Conservation (phyloP, 306 rosid genomes). For the Lathyrus sativus region DNA sequence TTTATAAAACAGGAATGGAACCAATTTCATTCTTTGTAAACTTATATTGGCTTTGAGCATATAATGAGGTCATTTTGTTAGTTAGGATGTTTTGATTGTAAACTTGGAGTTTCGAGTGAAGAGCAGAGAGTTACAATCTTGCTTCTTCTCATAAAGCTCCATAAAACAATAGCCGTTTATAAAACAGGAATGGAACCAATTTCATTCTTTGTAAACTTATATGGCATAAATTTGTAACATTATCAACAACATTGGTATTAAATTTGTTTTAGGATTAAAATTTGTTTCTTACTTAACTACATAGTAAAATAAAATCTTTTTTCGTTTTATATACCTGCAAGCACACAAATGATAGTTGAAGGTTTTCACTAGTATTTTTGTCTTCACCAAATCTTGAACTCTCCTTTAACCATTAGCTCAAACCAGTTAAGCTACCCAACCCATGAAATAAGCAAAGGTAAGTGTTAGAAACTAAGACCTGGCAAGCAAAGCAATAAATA, state of each 20-base stretch:
- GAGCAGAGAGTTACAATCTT: slow-evolving; percentile 48
- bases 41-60: no score
- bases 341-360: slow-evolving; percentile 1
- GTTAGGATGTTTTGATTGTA: not conserved
- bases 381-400: no score
- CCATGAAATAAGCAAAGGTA: no score
- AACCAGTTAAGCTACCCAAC: no score
- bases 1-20: slow-evolving; percentile 38
- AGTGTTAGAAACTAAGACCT: no score
- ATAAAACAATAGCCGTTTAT: slow-evolving; percentile 42
- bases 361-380: no score
- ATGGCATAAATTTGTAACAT: slow-evolving; percentile 31
- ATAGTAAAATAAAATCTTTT: not conserved
- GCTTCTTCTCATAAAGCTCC: slow-evolving; percentile 69
- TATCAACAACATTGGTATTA: not conserved
- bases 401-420: no score
- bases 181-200: slow-evolving; percentile 40
- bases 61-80: no score
- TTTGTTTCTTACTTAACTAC: slow-evolving; percentile 1
- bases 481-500: no score
- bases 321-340: not conserved
- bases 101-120: slow-evolving; percentile 66
- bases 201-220: slow-evolving; percentile 34
- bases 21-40: slow-evolving; percentile 39
- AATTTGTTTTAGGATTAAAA: slow-evolving; percentile 5